Percentiles rank a stretch among this genome's conserved stretches.
phyloP scores from a whole-genome alignment of 1,284 basidiomycete genomes.

The Amylostereum chailletii region DNA sequence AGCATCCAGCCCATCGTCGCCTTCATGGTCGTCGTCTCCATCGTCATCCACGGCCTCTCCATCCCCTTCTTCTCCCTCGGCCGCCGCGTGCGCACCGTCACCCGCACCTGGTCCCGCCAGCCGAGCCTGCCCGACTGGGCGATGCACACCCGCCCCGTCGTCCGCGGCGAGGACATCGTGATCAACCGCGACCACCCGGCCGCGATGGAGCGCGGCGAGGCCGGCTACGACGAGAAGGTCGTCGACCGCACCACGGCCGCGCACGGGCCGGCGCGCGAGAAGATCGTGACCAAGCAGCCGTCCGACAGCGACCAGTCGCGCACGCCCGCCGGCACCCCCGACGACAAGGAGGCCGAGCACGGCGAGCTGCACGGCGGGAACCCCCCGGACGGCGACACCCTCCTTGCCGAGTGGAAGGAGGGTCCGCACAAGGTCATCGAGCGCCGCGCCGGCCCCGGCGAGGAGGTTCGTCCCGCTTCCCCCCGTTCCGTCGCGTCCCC shows the following conservation, averaged over 20 bases:
- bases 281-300: slow-evolving; percentile 18
- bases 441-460: slow-evolving; percentile 42
- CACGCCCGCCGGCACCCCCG: slow-evolving; percentile 1
- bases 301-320: slow-evolving; percentile 13
- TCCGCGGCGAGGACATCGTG: slow-evolving; percentile 63
- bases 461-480: slow-evolving; percentile 43
- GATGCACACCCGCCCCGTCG: slow-evolving; percentile 63
- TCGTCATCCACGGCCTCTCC: slow-evolving; percentile 82
- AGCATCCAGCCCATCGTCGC: slow-evolving; percentile 85
- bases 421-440: slow-evolving; percentile 65
- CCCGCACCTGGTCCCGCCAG: slow-evolving; percentile 70
- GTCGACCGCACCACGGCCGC: slow-evolving; percentile 4
- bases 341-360: slow-evolving; percentile 12
- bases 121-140: slow-evolving; percentile 55
- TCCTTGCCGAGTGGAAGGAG: slow-evolving; percentile 55
- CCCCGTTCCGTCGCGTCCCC: not conserved
- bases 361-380: slow-evolving; percentile 24
- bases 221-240: slow-evolving; percentile 23
- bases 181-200: slow-evolving; percentile 65
- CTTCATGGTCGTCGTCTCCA: slow-evolving; percentile 86
- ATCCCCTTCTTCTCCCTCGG: slow-evolving; percentile 91
- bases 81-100: slow-evolving; percentile 81
- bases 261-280: slow-evolving; percentile 11
- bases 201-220: slow-evolving; percentile 41
- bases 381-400: slow-evolving; percentile 37